Evolutionary conservation across 108 stramenopile genomes (phyloP), one percentile per base, ranked within the genome.

Genomic region (Seminavis robusta): DNA sequence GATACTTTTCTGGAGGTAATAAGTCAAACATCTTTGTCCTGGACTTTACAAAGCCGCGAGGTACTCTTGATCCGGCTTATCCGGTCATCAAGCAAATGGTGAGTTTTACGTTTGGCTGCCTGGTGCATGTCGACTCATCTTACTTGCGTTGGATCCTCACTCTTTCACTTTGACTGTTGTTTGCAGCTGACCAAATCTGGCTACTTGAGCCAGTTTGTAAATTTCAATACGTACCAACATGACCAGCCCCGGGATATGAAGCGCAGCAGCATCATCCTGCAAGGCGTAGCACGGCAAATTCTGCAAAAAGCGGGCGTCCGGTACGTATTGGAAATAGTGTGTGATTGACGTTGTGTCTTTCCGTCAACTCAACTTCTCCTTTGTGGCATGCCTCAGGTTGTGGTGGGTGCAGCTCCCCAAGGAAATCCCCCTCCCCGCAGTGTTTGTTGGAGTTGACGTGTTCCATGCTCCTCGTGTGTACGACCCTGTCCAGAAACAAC

Each of bases 361-460:
- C 44, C 19, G 7, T 17, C 11, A 13, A 11, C 8, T 17, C 19
- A 19, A 15, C 16, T 45, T 45, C 44, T 19, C 13, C 8, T 45
- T 45, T 45, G n/a, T 60, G 15, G 59, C 44, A 43, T 46, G 48
- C 10, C 40, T 52, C 3, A 29, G 43, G 15, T 25, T 69, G 4
- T 69, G 49, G 52, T 79, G 76, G 75, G 75, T 79, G 15, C 43
- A 52, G 15, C 65, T 79, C 42, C 83, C 83, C 6, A 52, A 47
- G 24, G 39, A 48, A 10, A 24, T 84, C n/a, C 83, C 83, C 17
- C 65, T 77, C 13, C 83, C 83, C 4, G 56, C 68, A 0, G 68
- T 79, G 3, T 77, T 84, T 61, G 71, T 84, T 23, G 80, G 80
- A 30, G 80, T 81, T 1, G 83, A 84, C 32, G 76, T 84, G 0